These are phyloP conservation scores for Huntiella omanensis DNA, from an alignment of 2,329 filamentous ascomycete species.

Conservation along the genomic window DNA sequence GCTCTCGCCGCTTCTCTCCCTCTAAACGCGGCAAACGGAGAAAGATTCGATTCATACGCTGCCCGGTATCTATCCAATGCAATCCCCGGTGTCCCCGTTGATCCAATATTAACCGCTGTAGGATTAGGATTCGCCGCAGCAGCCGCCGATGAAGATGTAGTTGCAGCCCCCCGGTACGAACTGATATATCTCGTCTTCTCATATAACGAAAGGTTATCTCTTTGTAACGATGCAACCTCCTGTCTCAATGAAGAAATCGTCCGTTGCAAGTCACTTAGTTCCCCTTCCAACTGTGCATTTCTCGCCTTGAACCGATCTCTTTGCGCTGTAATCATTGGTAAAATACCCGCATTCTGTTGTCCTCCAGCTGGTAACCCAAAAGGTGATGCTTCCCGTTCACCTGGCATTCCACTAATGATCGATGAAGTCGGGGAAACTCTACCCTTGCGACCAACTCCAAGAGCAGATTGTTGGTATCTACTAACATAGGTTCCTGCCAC, in stretches of 20 bases:
- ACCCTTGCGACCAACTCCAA: conserved; percentile 44
- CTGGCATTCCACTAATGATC: conserved; percentile 68
- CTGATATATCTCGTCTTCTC: conserved; percentile 96
- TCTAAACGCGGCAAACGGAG: conserved; percentile 86
- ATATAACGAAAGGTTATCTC: conserved; percentile 88
- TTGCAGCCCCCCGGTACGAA: conserved; percentile 44
- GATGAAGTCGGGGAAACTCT: conserved; percentile 81
- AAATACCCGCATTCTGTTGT: conserved; percentile 44
- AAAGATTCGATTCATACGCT: conserved; percentile 88
- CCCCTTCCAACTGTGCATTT: conserved; percentile 75
- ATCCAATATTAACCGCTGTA: conserved; percentile 43
- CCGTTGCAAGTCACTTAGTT: conserved; percentile 67
- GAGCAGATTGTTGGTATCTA: conserved; percentile 47
- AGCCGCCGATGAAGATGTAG: conserved; percentile 40
- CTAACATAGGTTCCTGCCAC: conserved; percentile 82
- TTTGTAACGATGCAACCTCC: conserved; percentile 80
- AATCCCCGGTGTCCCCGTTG: conserved; percentile 38
- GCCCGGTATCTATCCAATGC: conserved; percentile 72
- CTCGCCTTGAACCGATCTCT: conserved; percentile 96
- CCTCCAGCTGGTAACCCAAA: conserved; percentile 34
- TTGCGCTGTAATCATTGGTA: conserved; percentile 97
- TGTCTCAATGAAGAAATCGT: conserved; percentile 72
- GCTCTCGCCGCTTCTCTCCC: conserved; percentile 83
- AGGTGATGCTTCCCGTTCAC: conserved; percentile 43
- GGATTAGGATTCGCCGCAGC: conserved; percentile 58